These are phyloP conservation scores for Salix suchowensis DNA, from an alignment of 345 rosid species.

Conservation along the genomic window DNA sequence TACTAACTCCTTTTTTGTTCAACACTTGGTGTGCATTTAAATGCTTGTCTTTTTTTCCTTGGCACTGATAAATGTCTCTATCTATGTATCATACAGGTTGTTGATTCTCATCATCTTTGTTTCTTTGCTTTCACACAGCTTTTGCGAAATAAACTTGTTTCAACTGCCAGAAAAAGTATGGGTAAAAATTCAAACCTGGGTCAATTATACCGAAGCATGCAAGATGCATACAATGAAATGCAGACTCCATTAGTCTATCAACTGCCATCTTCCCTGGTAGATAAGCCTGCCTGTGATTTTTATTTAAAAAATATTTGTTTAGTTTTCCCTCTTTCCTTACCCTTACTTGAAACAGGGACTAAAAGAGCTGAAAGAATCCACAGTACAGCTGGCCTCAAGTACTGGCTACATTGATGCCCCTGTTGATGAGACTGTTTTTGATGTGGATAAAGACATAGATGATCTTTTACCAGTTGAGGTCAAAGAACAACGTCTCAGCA, in stretches of 20 bases:
- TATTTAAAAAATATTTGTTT: not conserved
- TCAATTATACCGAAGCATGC: conserved; percentile 78
- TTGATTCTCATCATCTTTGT: conserved; percentile 7
- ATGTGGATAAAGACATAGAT: conserved; percentile 78
- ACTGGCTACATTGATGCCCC: conserved; percentile 78
- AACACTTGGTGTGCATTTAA: not conserved
- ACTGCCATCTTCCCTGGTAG: conserved; percentile 48
- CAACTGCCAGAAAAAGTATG: conserved; percentile 62
- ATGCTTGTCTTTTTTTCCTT: not conserved
- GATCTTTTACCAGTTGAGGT: conserved; percentile 86
- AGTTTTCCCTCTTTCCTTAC: conserved; percentile 16
- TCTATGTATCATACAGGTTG: not conserved
- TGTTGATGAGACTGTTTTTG: conserved; percentile 73
- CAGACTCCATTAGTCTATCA: conserved; percentile 84
- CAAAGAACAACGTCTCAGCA: conserved; percentile 92
- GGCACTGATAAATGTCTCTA: not conserved
- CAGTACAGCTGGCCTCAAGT: conserved; percentile 67
- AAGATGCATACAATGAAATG: conserved; percentile 74
- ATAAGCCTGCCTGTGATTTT: conserved; percentile 8
- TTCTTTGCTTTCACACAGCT: conserved; percentile 45
- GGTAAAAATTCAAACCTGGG: conserved; percentile 69
- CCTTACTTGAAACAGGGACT: conserved; percentile 52
- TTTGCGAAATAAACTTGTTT: conserved; percentile 69
- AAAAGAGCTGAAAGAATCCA: conserved; percentile 82
- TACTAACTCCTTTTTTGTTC: not conserved